Evolutionary conservation across 73 alveolate species (phyloP).

Genomic region (Tetrahymena elliotti): DNA sequence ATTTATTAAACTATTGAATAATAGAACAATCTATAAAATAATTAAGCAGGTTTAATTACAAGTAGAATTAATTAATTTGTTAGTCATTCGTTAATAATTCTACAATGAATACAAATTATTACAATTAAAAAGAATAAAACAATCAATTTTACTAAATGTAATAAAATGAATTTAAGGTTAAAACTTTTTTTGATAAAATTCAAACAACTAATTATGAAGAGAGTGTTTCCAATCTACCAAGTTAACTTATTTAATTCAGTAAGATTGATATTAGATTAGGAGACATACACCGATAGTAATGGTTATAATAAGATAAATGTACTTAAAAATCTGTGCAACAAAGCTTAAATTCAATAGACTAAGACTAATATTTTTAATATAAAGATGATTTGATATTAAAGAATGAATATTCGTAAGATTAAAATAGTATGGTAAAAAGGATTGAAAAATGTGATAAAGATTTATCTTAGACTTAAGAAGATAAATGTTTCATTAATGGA

Average conservation of each 20-base stretch:
- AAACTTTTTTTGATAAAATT: neutral
- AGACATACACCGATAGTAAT: neutral
- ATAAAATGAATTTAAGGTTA: neutral
- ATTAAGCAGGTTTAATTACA: too few species aligned
- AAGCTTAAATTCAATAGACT: neutral
- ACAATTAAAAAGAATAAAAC: neutral
- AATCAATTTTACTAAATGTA: too few species aligned
- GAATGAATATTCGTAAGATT: neutral
- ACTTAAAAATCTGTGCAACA: neutral
- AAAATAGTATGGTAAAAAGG: neutral
- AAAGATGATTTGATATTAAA: neutral
- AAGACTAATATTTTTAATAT: neutral
- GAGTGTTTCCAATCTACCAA: neutral
- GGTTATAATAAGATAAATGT: neutral
- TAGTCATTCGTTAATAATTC: too few species aligned
- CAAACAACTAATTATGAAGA: neutral
- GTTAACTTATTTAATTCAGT: neutral
- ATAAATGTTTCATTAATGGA: neutral
- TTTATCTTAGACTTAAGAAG: neutral
- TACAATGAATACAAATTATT: neutral
- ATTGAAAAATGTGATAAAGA: neutral
- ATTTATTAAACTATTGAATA: too few species aligned
- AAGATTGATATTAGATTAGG: neutral
- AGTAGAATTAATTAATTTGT: neutral
- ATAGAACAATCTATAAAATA: too few species aligned